Evolutionary conservation across 2,329 filamentous ascomycete genomes (phyloP).

Genomic region (Davidsoniella neocaledoniae): DNA sequence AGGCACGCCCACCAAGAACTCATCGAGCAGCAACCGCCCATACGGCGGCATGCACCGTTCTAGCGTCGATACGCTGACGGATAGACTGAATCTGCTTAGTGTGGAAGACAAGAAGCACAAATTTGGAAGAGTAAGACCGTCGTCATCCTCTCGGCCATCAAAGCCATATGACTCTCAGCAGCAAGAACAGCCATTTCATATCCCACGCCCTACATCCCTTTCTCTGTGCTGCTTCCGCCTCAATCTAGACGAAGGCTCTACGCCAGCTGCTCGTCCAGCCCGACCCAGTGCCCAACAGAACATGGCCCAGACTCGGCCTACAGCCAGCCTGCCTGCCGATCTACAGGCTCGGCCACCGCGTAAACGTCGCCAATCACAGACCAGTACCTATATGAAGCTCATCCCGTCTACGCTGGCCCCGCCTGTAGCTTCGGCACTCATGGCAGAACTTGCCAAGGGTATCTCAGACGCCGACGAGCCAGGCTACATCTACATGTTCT

Average conservation of each 20-base stretch:
- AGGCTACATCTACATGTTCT: slow-evolving; percentile 98
- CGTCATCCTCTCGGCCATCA: slow-evolving; percentile 11
- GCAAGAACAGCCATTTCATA: no score
- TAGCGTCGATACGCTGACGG: slow-evolving; percentile 76
- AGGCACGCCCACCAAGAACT: slow-evolving; percentile 26
- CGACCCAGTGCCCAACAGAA: slow-evolving; percentile 14
- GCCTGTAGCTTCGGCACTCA: slow-evolving; percentile 50
- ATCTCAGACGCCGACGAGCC: slow-evolving; percentile 50
- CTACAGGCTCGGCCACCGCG: slow-evolving; percentile 22
- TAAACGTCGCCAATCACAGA: slow-evolving; percentile 13
- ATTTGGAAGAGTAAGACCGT: slow-evolving; percentile 16
- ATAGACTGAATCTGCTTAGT: slow-evolving; percentile 59
- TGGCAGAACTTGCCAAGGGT: slow-evolving; percentile 62
- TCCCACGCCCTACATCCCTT: neutral
- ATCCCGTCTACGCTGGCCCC: slow-evolving; percentile 54
- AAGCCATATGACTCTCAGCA: neutral
- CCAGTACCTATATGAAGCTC: slow-evolving; percentile 35
- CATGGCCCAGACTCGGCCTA: slow-evolving; percentile 21
- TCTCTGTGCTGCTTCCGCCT: slow-evolving; percentile 9
- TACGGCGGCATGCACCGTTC: slow-evolving; percentile 39
- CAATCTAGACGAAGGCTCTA: neutral
- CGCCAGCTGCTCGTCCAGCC: neutral
- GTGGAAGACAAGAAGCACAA: slow-evolving; percentile 30
- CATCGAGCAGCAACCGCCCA: neutral
- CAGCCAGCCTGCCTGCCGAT: slow-evolving; percentile 27